Percentiles rank a stretch among this genome's conserved stretches.
Conservation (phyloP, 2,329 filamentous ascomycete species). For the Alternaria sp. region DNA sequence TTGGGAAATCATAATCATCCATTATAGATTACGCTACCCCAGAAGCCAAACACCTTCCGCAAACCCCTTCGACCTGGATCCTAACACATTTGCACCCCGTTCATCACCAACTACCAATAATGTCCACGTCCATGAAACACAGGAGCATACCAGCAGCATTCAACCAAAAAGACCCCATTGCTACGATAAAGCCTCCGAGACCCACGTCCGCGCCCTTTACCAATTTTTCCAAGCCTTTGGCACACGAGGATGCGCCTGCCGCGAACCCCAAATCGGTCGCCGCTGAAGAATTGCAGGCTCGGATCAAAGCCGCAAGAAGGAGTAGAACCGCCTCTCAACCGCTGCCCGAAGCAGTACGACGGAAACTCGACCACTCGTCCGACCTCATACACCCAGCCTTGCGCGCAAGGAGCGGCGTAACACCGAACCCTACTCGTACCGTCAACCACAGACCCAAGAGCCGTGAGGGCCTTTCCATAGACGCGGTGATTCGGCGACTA, state of each 20-base stretch:
- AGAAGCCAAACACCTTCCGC: not conserved
- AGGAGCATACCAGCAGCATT: constrained; percentile 40
- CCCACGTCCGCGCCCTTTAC: constrained; percentile 29
- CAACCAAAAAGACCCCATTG: constrained; percentile 30
- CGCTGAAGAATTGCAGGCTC: constrained; percentile 26
- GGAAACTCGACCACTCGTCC: constrained; percentile 15
- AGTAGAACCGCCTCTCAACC: constrained; percentile 11
- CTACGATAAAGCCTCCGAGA: constrained; percentile 17
- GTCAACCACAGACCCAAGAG: constrained; percentile 7
- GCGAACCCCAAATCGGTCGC: constrained; percentile 13
- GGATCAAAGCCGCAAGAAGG: constrained; percentile 28
- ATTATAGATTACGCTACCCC: constrained; percentile 16
- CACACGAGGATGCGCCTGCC: not conserved
- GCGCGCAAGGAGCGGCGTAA: constrained; percentile 11
- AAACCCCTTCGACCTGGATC: not conserved
- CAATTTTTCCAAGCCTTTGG: constrained; percentile 14
- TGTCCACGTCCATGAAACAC: constrained; percentile 43
- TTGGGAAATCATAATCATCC: constrained; percentile 16
- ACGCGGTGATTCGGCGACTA: constrained; percentile 31
- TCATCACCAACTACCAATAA: constrained; percentile 10
- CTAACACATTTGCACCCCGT: not conserved
- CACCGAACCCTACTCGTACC: not conserved
- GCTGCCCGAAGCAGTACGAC: constrained; percentile 13
- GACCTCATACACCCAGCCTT: constrained; percentile 16
- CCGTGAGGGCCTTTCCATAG: constrained; percentile 21